Conservation (phyloP, 805 yeast species). For the Tetrapisispora pingtungensis region DNA sequence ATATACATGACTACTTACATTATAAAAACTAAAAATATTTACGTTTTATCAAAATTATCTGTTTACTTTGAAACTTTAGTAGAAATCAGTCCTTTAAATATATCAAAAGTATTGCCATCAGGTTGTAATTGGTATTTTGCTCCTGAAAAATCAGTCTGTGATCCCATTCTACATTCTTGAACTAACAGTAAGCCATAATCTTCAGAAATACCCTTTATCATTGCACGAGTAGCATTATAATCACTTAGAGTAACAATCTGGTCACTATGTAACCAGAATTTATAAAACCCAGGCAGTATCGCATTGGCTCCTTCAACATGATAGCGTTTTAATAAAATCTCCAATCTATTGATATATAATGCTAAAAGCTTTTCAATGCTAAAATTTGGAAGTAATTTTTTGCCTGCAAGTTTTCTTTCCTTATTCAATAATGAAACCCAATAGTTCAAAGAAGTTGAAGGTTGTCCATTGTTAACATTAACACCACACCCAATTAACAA, state of each 20-base stretch:
- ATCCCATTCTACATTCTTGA: conserved; percentile 43
- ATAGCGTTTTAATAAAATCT: conserved; percentile 51
- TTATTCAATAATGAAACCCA: conserved; percentile 55
- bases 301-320: conserved; percentile 54
- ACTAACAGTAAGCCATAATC: conserved; percentile 81
- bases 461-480: conserved; percentile 75
- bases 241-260: conserved; percentile 65
- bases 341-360: conserved; percentile 52
- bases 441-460: conserved; percentile 78
- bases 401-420: conserved; percentile 36
- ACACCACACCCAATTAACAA: conserved; percentile 81
- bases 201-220: conserved; percentile 66
- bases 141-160: conserved; percentile 40
- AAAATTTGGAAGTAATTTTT: conserved; percentile 36
- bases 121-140: conserved; percentile 70
- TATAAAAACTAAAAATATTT: no score
- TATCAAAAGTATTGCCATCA: conserved; percentile 95
- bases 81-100: conserved; percentile 79
- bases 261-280: conserved; percentile 73
- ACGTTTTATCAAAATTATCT: no score
- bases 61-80: conserved; percentile 32
- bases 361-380: conserved; percentile 42
- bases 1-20: no score
- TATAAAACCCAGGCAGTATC: conserved; percentile 62
- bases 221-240: conserved; percentile 44